A percentile compares a stretch with the other conserved stretches of the same genome.
Conservation (phyloP, 495 filamentous ascomycete species). For the Hamigera avellanea region DNA sequence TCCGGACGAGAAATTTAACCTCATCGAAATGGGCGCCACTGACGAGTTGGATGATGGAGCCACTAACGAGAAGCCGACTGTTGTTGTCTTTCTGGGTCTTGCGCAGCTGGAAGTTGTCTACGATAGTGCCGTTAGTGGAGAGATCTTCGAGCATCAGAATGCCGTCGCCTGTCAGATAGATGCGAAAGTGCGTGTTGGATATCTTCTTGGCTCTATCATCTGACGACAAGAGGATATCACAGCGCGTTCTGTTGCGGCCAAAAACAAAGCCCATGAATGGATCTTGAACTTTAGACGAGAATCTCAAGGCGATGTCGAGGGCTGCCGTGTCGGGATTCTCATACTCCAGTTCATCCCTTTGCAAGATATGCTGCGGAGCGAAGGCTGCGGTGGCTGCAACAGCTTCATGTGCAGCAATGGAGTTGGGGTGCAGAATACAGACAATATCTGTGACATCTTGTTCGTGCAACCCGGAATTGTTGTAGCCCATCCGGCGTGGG, state of each 20-base stretch:
- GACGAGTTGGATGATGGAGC: conserved; percentile 60
- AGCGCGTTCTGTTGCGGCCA: conserved; percentile 58
- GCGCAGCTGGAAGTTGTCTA: conserved; percentile 55
- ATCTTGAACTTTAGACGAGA: conserved; percentile 59
- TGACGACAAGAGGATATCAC: conserved; percentile 58
- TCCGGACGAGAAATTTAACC: conserved; percentile 73
- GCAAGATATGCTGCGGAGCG: conserved; percentile 49
- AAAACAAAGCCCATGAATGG: conserved; percentile 66
- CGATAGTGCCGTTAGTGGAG: conserved; percentile 86
- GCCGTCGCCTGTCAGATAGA: conserved; percentile 67
- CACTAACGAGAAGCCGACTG: conserved; percentile 55
- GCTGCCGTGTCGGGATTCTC: conserved; percentile 32
- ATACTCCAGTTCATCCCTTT: conserved; percentile 25
- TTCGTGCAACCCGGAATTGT: conserved; percentile 66
- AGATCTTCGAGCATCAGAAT: conserved; percentile 83
- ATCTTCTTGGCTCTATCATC: conserved; percentile 47
- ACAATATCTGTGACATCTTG: conserved; percentile 79
- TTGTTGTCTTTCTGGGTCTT: conserved; percentile 30
- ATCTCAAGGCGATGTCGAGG: conserved; percentile 64
- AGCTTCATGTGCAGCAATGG: conserved; percentile 55
- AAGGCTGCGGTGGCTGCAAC: conserved; percentile 35
- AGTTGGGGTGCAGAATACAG: conserved; percentile 75
- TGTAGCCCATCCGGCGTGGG: conserved; percentile 61
- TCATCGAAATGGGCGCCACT: conserved; percentile 37
- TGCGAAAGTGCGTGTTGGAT: conserved; percentile 86